Evolutionary conservation across 176 grass and related monocot species (phyloP), one percentile per base, ranked within the genome.

Genomic region (Oryza punctata): DNA sequence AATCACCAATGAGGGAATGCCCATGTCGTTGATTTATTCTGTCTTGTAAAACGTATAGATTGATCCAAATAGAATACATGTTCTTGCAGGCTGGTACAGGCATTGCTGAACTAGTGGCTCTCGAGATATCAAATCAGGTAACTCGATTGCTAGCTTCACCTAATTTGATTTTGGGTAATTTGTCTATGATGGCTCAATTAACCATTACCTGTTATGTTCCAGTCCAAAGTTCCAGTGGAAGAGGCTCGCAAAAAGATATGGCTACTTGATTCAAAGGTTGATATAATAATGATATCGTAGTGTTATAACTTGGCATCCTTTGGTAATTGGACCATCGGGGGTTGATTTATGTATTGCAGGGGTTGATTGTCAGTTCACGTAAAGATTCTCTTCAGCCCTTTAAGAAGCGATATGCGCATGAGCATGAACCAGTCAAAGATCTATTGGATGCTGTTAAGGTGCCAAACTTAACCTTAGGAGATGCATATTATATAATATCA

Each of bases 181-280:
- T 35, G 43, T 38, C 81, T 72, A 30, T 73, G 66, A 75, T 25
- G 18, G 65, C 27, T 47, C 6, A 23, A 67, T 26, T 25, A 44
- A 45, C 1, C 59, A 6, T 72, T 70, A 41, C 28, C 7, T 85
- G 41, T 19, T 28, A 43, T 64, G 16, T 85, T 91, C 81, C 78
- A 98, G 96, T 81, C 85, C 30, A 90, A 95, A 33, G 63, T 79
- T 84, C 76, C 96, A 75, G 19, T 82, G 12, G 91, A 95, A 82
- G 93, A 93, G 41, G 87, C 91, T 70, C 90, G 89, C 81, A 93
- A 88, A 67, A 98, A 91, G 71, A 98, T 98, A 83, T 98, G 95
- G 95, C 89, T 98, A 80, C 82, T 98, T 27, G 96, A 98, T 76
- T 98, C 96, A 24, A 95, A 95, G 93, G 93, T 97, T 85, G 12